Evolutionary conservation across 257 asterid genomes (phyloP), one percentile per base, ranked within the genome.

Genomic region (Solanum sejunctum): DNA sequence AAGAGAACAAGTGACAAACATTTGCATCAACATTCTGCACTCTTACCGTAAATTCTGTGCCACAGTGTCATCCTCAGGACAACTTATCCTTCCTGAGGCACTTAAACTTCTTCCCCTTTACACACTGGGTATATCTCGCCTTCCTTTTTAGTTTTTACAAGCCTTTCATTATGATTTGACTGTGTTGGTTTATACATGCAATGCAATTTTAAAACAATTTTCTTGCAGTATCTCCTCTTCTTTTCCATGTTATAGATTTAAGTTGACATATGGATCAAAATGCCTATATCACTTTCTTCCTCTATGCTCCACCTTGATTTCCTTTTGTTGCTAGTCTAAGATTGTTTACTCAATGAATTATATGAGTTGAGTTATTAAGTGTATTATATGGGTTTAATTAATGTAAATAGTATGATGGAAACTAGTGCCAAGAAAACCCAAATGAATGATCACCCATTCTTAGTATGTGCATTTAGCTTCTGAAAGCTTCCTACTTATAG

Each of bases 21-120:
- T 90, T 87, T 94, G 99, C 91, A 92, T 95, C 91, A 97, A 94
- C 90, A 92, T 97, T 86, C 89, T 97, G 87, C 93, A 92, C 85
- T 94, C 99, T 3, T 97, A 97, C 83, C 94, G 99, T 81, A 97
- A 97, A 89, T 97, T 92, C 85, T 97, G 99, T 87, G 98, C 99
- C 39, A 94, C 99, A 17, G 99, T 93, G 45, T 92, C 99, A 28
- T 93, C 99, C 12, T 87, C 98, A 12, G 99, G 99, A 67, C 99
- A 97, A 87, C 98, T 97, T 85, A 93, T 97, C 85, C 91, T 97
- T 88, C 99, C 99, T 6, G 99, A 97, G 92, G 99, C 98, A 56
- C 99, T 97, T 89, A 97, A 94, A 84, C 86, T 97, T 89, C 87
- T 97, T 93, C 99, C 99, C 82, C 92, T 94, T 54, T 97, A 97